Evolutionary conservation across 2,329 filamentous ascomycete species (phyloP).

Genomic region (Monosporascus sp.): DNA sequence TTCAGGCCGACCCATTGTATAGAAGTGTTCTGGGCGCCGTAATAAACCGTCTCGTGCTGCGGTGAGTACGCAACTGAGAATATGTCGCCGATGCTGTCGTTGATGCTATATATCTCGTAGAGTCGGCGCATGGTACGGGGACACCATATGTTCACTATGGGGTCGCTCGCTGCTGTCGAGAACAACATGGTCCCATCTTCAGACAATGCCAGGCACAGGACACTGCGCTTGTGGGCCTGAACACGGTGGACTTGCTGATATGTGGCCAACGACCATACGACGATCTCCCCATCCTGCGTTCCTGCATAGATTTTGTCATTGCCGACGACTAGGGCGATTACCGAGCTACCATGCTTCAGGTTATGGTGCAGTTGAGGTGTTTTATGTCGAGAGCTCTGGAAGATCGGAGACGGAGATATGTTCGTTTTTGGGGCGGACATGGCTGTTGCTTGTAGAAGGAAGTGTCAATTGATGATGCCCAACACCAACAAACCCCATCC

Average conservation of each 20-base stretch:
- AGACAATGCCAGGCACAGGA: slow-evolving; percentile 79
- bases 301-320: slow-evolving; percentile 82
- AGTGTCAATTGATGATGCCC: slow-evolving; percentile 4
- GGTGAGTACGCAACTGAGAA: slow-evolving; percentile 90
- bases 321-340: slow-evolving; percentile 77
- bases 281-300: slow-evolving; percentile 87
- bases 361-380: slow-evolving; percentile 66
- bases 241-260: slow-evolving; percentile 76
- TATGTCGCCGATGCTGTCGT: slow-evolving; percentile 87
- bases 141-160: slow-evolving; percentile 91
- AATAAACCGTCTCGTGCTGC: slow-evolving; percentile 74
- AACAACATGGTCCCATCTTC: slow-evolving; percentile 72
- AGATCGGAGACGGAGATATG: slow-evolving; percentile 19
- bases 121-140: slow-evolving; percentile 68
- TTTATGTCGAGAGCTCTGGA: slow-evolving; percentile 23
- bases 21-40: slow-evolving; percentile 89
- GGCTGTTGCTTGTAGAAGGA: slow-evolving; percentile 4
- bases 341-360: slow-evolving; percentile 70
- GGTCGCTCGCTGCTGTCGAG: slow-evolving; percentile 79
- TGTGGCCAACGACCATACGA: slow-evolving; percentile 84
- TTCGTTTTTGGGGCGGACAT: slow-evolving; percentile 17
- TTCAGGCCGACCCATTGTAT: slow-evolving; percentile 87
- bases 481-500: not conserved
- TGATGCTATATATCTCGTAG: slow-evolving; percentile 87
- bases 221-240: slow-evolving; percentile 85